Percentiles rank a stretch among this genome's conserved stretches.
These are phyloP conservation scores for Colletotrichum coccodes DNA, from an alignment of 2,329 filamentous ascomycete genomes.

Conservation along the genomic window DNA sequence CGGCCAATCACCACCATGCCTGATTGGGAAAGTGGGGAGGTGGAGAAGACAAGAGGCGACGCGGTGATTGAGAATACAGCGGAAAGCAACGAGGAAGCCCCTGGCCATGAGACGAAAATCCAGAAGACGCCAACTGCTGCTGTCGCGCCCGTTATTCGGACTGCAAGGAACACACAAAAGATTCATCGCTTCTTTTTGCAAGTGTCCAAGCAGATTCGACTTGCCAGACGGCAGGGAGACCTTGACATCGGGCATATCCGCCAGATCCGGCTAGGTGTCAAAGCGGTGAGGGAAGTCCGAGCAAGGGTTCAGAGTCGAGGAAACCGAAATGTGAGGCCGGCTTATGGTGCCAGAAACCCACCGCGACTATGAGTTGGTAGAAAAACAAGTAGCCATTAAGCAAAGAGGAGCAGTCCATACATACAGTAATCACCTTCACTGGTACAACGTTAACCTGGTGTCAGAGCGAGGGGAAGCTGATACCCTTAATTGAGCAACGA, in stretches of 20 bases:
- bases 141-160: neutral
- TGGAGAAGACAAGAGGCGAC: neutral
- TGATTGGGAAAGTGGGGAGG: neutral
- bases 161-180: neutral
- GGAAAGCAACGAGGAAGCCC: neutral
- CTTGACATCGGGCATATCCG: neutral
- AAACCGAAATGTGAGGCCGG: neutral
- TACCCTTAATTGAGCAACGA: neutral
- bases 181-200: constrained; percentile 1
- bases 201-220: neutral
- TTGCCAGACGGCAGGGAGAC: neutral
- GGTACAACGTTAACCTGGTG: neutral
- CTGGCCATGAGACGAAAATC: neutral
- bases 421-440: neutral
- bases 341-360: neutral
- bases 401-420: neutral
- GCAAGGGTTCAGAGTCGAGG: neutral
- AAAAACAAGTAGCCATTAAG: neutral
- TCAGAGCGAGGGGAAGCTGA: neutral
- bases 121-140: neutral
- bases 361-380: neutral
- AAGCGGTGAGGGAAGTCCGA: neutral
- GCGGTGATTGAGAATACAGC: neutral
- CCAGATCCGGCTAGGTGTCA: neutral
- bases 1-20: neutral